phyloP scores from a whole-genome alignment of 495 filamentous ascomycete species.

The Neurospora sp. region DNA sequence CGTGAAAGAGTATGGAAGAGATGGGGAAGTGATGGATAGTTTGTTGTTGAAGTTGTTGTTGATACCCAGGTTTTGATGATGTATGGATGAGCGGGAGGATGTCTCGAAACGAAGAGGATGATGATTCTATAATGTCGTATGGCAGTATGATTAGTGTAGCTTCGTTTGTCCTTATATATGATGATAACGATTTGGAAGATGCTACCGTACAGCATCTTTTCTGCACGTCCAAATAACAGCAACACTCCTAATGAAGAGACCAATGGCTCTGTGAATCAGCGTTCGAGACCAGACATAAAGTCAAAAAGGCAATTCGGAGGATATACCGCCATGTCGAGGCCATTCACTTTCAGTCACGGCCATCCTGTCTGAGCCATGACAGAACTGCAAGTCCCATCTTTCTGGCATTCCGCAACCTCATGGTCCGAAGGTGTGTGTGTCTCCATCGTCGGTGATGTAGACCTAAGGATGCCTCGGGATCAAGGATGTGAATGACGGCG shows the following conservation, averaged over 20 bases:
- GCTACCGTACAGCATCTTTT: neutral
- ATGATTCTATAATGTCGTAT: neutral
- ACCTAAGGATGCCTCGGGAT: neutral
- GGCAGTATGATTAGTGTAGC: neutral
- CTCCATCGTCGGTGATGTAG: neutral
- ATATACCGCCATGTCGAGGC: constrained; percentile 86
- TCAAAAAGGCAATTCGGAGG: constrained; percentile 14
- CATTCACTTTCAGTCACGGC: constrained; percentile 57
- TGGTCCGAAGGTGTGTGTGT: constrained; percentile 47
- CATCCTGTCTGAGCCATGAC: constrained; percentile 82
- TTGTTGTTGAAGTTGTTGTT: neutral
- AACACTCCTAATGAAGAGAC: neutral
- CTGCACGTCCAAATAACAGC: neutral
- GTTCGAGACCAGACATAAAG: constrained; percentile 4
- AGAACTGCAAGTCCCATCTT: constrained; percentile 66
- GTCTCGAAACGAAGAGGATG: neutral
- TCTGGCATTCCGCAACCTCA: constrained; percentile 85
- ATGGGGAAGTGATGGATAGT: neutral
- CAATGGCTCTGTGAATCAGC: constrained; percentile 4
- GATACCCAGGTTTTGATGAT: neutral
- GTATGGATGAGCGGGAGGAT: neutral
- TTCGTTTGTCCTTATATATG: neutral
- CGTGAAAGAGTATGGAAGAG: neutral
- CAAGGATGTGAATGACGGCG: neutral
- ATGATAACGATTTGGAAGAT: neutral